Conservation (phyloP, 352 stramenopile genomes). For the Phytophthora ohioensis region DNA sequence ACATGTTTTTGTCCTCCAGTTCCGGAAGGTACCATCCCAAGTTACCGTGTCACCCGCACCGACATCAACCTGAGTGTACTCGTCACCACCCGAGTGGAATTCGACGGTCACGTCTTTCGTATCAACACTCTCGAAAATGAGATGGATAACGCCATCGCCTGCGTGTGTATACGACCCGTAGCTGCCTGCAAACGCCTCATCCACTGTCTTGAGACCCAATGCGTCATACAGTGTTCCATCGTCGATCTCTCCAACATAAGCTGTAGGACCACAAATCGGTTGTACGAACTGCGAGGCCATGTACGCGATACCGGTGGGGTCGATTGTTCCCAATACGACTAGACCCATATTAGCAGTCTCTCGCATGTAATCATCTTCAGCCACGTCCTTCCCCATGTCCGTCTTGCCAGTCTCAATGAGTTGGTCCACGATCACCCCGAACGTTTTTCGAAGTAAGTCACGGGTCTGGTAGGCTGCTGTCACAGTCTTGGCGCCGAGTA, state of each 20-base stretch:
- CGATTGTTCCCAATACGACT: conserved; percentile 32
- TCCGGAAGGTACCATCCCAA: neutral
- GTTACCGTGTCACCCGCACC: neutral
- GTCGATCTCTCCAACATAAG: conserved; percentile 51
- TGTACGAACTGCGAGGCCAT: conserved; percentile 61
- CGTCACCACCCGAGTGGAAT: conserved; percentile 32
- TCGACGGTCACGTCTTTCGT: conserved; percentile 43
- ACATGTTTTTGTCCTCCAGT: conserved; percentile 1
- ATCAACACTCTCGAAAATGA: conserved; percentile 48
- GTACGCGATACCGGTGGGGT: conserved; percentile 51
- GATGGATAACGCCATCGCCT: conserved; percentile 35
- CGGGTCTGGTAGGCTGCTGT: conserved; percentile 30
- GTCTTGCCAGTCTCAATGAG: conserved; percentile 29
- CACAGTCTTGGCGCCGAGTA: conserved; percentile 20
- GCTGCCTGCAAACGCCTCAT: conserved; percentile 51
- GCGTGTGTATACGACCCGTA: conserved; percentile 39
- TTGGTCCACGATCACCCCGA: no score
- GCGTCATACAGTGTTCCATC: conserved; percentile 49
- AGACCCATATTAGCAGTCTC: conserved; percentile 42
- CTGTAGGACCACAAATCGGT: conserved; percentile 54
- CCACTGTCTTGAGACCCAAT: conserved; percentile 25
- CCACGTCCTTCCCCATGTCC: conserved; percentile 27
- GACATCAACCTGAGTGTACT: conserved; percentile 26
- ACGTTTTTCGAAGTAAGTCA: conserved; percentile 1
- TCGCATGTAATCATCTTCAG: conserved; percentile 43